Conservation (phyloP, 2,329 filamentous ascomycete species). For the Diaporthe nobilis region DNA sequence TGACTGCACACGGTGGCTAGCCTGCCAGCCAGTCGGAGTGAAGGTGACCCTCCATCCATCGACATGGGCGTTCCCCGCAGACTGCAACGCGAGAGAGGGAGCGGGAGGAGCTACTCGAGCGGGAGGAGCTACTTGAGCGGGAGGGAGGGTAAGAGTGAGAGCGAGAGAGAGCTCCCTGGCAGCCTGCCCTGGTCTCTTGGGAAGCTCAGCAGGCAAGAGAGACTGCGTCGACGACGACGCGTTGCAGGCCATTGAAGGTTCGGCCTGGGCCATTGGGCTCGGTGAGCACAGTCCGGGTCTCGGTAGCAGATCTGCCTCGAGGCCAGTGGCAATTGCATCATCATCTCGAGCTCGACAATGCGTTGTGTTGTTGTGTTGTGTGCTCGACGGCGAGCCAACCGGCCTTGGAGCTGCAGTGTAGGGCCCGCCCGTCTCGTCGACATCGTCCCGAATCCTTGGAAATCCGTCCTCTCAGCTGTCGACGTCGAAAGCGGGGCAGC, state of each 20-base stretch:
- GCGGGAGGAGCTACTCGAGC: slow-evolving; percentile 9
- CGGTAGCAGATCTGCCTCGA: slow-evolving; percentile 2
- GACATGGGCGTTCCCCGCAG: slow-evolving; percentile 42
- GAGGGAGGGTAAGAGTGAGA: slow-evolving; percentile 17
- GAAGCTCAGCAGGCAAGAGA: slow-evolving; percentile 8
- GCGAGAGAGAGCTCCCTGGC: slow-evolving; percentile 10
- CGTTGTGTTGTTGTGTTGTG: not conserved
- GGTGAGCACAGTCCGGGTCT: slow-evolving; percentile 1
- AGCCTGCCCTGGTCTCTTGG: not conserved
- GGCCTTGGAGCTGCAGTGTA: not conserved
- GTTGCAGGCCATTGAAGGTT: slow-evolving; percentile 21
- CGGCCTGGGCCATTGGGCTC: slow-evolving; percentile 23
- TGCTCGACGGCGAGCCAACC: slow-evolving; percentile 1
- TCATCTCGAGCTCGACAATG: not conserved
- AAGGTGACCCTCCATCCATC: slow-evolving; percentile 29
- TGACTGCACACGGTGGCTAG: slow-evolving; percentile 25
- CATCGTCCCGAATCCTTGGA: slow-evolving; percentile 28
- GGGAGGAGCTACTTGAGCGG: slow-evolving; percentile 10
- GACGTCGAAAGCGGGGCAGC: slow-evolving; percentile 34
- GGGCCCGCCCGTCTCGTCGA: slow-evolving; percentile 2
- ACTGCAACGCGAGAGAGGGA: slow-evolving; percentile 35
- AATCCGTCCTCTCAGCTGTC: slow-evolving; percentile 21
- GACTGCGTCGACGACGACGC: not conserved
- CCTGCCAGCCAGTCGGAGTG: slow-evolving; percentile 40
- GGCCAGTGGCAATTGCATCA: not conserved